A percentile compares a stretch with the other conserved stretches of the same genome.
These are phyloP conservation scores for Lyophyllum semitale DNA, from an alignment of 768 basidiomycete species.

Conservation along the genomic window DNA sequence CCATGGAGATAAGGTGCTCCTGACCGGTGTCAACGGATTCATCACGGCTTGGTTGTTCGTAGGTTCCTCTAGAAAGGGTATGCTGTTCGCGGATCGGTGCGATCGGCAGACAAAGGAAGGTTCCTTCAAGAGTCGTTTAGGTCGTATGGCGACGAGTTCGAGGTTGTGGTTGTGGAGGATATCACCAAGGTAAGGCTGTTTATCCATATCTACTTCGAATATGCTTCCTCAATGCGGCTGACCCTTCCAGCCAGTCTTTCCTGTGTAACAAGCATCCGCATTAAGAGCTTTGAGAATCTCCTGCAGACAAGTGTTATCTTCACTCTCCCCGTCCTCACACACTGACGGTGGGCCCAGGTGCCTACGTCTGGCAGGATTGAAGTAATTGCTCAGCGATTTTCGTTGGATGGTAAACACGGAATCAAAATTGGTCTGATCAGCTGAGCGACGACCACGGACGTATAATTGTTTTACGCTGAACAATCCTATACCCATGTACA, in stretches of 20 bases:
- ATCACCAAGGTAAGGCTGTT: slow-evolving; percentile 19
- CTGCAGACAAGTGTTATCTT: slow-evolving; percentile 22
- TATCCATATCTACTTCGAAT: no score
- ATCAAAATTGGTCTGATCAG: no score
- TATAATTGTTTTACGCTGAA: no score
- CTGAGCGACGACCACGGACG: no score
- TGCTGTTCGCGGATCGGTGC: slow-evolving; percentile 27
- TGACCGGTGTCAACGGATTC: slow-evolving; percentile 31
- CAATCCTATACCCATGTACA: no score
- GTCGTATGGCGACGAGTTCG: slow-evolving; percentile 26
- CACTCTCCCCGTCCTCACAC: no score
- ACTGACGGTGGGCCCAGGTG: slow-evolving; percentile 1
- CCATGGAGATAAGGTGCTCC: slow-evolving; percentile 25
- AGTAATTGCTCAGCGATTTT: slow-evolving; percentile 20
- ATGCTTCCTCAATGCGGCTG: no score
- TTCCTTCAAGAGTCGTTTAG: slow-evolving; percentile 22
- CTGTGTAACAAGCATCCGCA: no score
- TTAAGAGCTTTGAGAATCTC: no score
- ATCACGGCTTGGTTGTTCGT: slow-evolving; percentile 29
- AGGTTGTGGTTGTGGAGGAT: slow-evolving; percentile 26
- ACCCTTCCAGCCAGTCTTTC: no score
- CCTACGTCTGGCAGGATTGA: slow-evolving; percentile 30
- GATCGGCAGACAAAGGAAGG: slow-evolving; percentile 24
- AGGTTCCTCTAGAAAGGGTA: slow-evolving; percentile 30
- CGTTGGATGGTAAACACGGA: slow-evolving; percentile 33